These are phyloP conservation scores for Trichaptum fuscoviolaceum DNA, from an alignment of 768 basidiomycete genomes.

Conservation along the genomic window DNA sequence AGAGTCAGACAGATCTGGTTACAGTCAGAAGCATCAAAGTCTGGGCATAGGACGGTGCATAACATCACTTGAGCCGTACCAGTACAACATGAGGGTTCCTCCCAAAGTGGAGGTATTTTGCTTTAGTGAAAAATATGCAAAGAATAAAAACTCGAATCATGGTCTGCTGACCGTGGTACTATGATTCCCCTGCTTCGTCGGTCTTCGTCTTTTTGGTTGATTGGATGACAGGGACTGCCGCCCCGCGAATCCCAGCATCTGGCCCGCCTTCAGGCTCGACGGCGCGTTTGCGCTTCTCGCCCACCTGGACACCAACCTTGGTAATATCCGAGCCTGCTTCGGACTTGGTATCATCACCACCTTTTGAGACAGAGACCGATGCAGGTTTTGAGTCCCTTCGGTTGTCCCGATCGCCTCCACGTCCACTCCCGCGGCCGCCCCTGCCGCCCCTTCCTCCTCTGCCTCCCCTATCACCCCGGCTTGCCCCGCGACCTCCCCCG, in stretches of 20 bases:
- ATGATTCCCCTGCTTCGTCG: constrained; percentile 21
- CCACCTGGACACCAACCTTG: constrained; percentile 40
- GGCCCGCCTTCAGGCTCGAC: constrained; percentile 77
- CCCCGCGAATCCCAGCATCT: constrained; percentile 60
- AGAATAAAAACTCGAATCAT: neutral
- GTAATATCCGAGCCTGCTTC: constrained; percentile 8
- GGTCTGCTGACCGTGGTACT: neutral
- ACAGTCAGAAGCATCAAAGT: neutral
- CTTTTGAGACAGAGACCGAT: constrained; percentile 6
- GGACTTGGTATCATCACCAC: constrained; percentile 18
- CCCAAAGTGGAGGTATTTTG: neutral
- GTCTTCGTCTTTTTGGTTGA: constrained; percentile 37
- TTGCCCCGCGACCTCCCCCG: constrained; percentile 25
- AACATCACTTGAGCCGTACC: neutral
- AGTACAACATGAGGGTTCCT: neutral
- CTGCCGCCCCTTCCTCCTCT: constrained; percentile 27
- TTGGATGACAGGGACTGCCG: constrained; percentile 45
- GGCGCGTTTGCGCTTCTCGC: constrained; percentile 73
- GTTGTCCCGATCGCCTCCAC: constrained; percentile 16
- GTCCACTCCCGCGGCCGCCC: constrained; percentile 15
- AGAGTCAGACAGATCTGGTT: neutral
- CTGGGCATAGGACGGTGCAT: neutral
- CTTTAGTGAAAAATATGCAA: neutral
- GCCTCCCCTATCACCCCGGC: constrained; percentile 26
- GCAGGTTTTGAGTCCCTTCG: constrained; percentile 6